Conservation (phyloP, 139 green algal genomes). For the Eudorina sp. region DNA sequence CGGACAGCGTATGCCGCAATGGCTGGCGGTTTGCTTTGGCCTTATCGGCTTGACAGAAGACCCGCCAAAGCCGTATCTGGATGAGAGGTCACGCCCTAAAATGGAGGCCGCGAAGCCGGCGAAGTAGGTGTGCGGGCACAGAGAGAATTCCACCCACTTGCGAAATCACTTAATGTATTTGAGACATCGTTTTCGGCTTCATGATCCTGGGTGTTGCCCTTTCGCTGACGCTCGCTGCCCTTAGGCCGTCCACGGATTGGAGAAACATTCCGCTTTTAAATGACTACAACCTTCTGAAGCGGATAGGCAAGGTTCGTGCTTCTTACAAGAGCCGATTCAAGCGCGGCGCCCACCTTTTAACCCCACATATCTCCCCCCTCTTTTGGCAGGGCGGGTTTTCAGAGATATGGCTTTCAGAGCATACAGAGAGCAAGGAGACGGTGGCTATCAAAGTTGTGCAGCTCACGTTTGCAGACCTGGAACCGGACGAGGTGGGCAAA, state of each 20-base stretch:
- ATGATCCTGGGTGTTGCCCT: no score
- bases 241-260: constrained; percentile 2
- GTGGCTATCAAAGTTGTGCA: constrained; percentile 60
- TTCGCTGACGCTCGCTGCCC: not conserved
- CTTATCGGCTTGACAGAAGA: not conserved
- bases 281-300: not conserved
- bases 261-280: not conserved
- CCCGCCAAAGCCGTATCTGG: no score
- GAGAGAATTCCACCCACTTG: no score
- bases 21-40: not conserved
- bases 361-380: no score
- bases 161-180: no score
- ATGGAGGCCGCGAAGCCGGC: no score
- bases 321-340: not conserved
- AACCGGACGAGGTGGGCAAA: constrained; percentile 42
- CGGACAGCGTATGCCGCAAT: not conserved
- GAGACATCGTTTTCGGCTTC: no score
- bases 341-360: no score
- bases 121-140: no score
- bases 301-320: constrained; percentile 3
- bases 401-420: constrained; percentile 51
- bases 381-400: constrained; percentile 59
- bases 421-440: not conserved
- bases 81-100: no score
- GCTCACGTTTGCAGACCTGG: constrained; percentile 43